These are phyloP conservation scores for Lasiodiplodia gonubiensis DNA, from an alignment of 2,329 filamentous ascomycete genomes.

Conservation along the genomic window DNA sequence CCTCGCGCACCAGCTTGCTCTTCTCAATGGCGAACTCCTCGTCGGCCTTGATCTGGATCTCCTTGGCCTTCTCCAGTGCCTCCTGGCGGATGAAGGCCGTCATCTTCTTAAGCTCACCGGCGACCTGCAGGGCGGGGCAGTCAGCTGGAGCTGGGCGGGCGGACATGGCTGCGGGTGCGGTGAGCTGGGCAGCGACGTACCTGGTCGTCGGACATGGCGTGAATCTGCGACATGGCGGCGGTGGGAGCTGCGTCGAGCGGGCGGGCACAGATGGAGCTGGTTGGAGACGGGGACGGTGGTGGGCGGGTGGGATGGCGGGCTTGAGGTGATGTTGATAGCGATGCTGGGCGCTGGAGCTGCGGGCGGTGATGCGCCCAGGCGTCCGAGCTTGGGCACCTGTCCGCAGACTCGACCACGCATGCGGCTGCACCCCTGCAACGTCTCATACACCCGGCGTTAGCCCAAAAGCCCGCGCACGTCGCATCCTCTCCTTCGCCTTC, in stretches of 20 bases:
- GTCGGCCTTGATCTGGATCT: constrained; percentile 98
- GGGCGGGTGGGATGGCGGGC: background rate
- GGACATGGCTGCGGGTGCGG: constrained; percentile 21
- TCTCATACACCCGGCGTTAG: constrained; percentile 17
- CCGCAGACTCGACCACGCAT: constrained; percentile 4
- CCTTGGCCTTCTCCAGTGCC: constrained; percentile 92
- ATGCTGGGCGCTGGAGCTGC: constrained; percentile 16
- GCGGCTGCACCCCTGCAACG: constrained; percentile 19
- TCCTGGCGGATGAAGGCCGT: constrained; percentile 99
- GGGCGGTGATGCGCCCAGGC: constrained; percentile 17
- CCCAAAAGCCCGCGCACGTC: constrained; percentile 16
- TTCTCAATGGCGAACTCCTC: constrained; percentile 99
- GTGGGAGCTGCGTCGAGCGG: background rate
- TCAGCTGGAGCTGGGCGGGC: constrained; percentile 35
- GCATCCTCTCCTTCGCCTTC: constrained; percentile 23
- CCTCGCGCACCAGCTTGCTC: constrained; percentile 95
- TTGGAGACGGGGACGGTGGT: constrained; percentile 26
- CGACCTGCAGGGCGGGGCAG: constrained; percentile 68
- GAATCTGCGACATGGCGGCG: constrained; percentile 83
- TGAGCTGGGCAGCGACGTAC: constrained; percentile 56
- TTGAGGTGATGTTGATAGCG: constrained; percentile 3
- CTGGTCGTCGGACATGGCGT: constrained; percentile 98
- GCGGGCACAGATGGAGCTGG: constrained; percentile 14
- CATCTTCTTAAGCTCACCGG: constrained; percentile 99
- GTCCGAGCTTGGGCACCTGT: constrained; percentile 7